Base-by-base conservation (phyloP, 1,284 basidiomycete genomes). In the Rhizoctonia solani region DNA sequence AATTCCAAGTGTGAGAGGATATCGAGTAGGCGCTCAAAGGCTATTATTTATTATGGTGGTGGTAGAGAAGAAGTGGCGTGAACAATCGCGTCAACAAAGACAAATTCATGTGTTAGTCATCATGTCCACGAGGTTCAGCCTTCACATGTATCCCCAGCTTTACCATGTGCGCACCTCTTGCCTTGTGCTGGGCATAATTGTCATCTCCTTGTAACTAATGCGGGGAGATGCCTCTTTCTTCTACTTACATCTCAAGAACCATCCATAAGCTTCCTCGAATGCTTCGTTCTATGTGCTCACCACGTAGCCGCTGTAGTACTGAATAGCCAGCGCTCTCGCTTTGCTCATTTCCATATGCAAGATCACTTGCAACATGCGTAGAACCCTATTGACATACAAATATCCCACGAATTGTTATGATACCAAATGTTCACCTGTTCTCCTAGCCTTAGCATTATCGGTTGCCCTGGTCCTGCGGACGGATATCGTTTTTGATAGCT, bases 31-130 rank as follows among this genome's bases (percentile, higher is more conserved):
- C 42, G 61, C n/a, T 16, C 29, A 52, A 27, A 66, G 52, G 39
- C 50, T 66, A 66, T 32, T 30, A 46, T 19, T 66, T 66, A 66
- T 66, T 66, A 66, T 66, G 61, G 52, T 66, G 50, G 61, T 66
- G 61, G 61, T 54, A 23, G 52, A 46, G 50, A 54, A 66, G 55
- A 58, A 50, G 50, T 66, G 61, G 61, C 61, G 39, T 34, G 29
- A 27, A 32, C 27, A n/a, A 41, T 54, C 61, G 52, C 61, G 61
- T 66, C 61, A 66, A 66, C 61, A 66, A 54, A 42, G 16, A 32
- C 50, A 66, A 66, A 66, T 11, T 66, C 50, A 50, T 52, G 54
- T 52, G 34, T 46, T 46, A 5, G 44, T 46, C 37, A 44, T 1
- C 13, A 19, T 25, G 50, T 34, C 61, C 61, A 66, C 61, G 61